Percentiles rank a stretch among this genome's conserved stretches.
phyloP scores from a whole-genome alignment of 225 moss, liverwort and hornwort genomes.

The Rhytidiadelphus loreus region DNA sequence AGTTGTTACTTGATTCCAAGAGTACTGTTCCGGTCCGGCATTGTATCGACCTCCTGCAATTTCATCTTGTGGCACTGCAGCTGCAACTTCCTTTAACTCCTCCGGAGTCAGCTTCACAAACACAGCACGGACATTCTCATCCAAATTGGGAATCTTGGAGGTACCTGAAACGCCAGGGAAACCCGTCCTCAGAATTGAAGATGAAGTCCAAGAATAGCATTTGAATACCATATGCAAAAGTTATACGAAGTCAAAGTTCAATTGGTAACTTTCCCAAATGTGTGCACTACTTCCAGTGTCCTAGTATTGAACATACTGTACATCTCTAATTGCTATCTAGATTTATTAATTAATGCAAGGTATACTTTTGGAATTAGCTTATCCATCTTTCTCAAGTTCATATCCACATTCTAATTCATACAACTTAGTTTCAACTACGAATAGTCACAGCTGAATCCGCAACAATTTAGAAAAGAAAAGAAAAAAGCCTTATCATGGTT shows the following conservation, averaged over 20 bases:
- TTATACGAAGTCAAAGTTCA: not conserved
- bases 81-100: not conserved
- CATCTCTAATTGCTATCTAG: not conserved
- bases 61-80: not conserved
- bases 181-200: not conserved
- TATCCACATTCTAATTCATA: not conserved
- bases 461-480: not conserved
- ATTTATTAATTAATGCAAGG: too few relatives aligned
- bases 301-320: not conserved
- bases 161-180: not conserved
- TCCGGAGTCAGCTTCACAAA: not conserved
- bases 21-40: not conserved
- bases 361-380: not conserved
- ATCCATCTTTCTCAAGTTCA: not conserved
- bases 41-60: not conserved
- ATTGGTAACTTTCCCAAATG: not conserved
- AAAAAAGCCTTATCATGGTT: not conserved
- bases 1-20: not conserved
- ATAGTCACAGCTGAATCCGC: not conserved
- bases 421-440: not conserved
- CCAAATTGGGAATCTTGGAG: slow-evolving; percentile 1
- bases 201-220: not conserved
- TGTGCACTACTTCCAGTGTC: not conserved
- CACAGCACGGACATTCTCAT: not conserved
- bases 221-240: not conserved